A percentile compares a stretch with the other conserved stretches of the same genome.
Evolutionary conservation across 179 eudicot genomes (phyloP).

Genomic region (Actinidia chinensis): DNA sequence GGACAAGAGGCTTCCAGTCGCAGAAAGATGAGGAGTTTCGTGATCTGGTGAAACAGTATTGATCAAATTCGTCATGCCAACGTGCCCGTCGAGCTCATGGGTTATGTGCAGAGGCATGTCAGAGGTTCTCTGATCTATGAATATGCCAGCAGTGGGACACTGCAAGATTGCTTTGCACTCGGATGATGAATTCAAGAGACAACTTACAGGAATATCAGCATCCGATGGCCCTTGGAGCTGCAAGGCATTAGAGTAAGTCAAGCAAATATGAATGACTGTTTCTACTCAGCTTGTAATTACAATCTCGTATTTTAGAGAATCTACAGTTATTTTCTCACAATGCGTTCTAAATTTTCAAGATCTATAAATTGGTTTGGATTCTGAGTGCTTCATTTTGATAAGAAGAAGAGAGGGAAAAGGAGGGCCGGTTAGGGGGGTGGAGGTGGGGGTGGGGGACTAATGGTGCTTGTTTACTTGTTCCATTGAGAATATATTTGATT

Average conservation of each 20-base stretch:
- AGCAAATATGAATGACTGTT: neutral
- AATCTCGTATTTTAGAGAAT: no score
- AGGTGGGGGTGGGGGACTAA: neutral
- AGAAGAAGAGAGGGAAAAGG: no score
- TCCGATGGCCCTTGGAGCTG: slow-evolving; percentile 79
- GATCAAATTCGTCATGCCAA: slow-evolving; percentile 66
- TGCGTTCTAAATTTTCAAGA: no score
- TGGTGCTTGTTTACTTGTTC: neutral
- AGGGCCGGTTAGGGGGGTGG: no score
- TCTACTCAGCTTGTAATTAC: no score
- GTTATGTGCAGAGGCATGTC: slow-evolving; percentile 72
- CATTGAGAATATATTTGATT: neutral
- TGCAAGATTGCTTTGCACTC: slow-evolving; percentile 65
- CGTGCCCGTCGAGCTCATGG: slow-evolving; percentile 66
- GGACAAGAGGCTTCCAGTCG: slow-evolving; percentile 51
- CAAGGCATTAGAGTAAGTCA: slow-evolving; percentile 75
- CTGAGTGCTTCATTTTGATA: neutral
- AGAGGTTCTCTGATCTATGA: slow-evolving; percentile 62
- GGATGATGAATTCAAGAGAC: slow-evolving; percentile 56
- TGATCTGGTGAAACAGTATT: slow-evolving; percentile 52
- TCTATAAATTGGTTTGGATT: neutral
- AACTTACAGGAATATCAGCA: slow-evolving; percentile 58
- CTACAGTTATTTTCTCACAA: no score
- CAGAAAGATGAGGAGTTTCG: slow-evolving; percentile 62
- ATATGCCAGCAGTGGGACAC: slow-evolving; percentile 58